Evolutionary conservation across 73 alveolate species (phyloP).

Genomic region (Symbiodinium pilosum): DNA sequence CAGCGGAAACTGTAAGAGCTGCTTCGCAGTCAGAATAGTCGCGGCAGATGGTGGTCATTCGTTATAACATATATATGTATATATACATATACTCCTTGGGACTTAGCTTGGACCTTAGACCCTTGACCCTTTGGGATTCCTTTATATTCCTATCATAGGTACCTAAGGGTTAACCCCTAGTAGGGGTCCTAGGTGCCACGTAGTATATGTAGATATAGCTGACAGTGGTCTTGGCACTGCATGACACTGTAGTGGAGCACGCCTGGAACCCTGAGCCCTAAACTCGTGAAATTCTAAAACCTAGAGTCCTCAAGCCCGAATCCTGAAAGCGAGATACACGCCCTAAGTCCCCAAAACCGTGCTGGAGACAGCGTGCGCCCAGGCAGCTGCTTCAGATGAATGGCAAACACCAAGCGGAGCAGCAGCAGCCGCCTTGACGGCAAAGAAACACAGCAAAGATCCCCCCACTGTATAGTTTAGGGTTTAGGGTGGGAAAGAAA

Average conservation of each 20-base stretch:
- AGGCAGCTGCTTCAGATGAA: slow-evolving; percentile 15
- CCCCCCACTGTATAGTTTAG: no score
- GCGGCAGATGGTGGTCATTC: no score
- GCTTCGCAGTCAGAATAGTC: no score
- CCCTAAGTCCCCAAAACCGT: background rate
- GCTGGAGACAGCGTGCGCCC: background rate
- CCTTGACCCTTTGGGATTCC: background rate
- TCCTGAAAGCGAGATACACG: no score
- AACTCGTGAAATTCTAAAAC: no score
- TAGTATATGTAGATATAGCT: no score
- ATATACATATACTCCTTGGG: background rate
- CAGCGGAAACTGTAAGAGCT: no score
- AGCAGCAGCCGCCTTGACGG: background rate
- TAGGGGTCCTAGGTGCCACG: background rate
- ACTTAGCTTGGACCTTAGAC: background rate
- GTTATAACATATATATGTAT: background rate
- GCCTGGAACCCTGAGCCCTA: background rate
- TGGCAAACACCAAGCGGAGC: slow-evolving; percentile 3
- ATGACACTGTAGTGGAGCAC: background rate
- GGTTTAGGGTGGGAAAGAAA: no score
- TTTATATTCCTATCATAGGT: background rate
- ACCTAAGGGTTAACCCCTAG: background rate
- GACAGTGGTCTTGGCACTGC: no score
- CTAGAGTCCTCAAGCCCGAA: background rate
- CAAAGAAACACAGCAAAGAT: no score